Evolutionary conservation across 202 grass and related monocot species (phyloP).

Genomic region (Schoenoplectus tabernaemontani): DNA sequence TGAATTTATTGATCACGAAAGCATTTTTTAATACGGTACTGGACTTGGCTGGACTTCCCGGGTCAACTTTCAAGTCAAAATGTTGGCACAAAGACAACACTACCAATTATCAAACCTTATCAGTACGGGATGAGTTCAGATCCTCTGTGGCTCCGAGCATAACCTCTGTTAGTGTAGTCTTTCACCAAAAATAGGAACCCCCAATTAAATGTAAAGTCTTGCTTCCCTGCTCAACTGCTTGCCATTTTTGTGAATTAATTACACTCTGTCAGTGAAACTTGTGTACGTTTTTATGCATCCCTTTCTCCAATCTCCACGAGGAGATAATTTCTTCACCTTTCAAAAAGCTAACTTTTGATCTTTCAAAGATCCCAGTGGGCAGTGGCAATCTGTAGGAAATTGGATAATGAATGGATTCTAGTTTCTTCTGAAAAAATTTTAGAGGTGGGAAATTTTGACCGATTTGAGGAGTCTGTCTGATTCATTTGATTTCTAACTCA

Average conservation of each 20-base stretch:
- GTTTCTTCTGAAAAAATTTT: not conserved
- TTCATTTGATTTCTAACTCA: no score
- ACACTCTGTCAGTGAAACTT: not conserved
- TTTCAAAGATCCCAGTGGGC: not conserved
- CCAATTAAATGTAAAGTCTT: not conserved
- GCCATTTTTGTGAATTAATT: not conserved
- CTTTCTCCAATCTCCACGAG: not conserved
- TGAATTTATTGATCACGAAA: no score
- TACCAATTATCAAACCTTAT: no score
- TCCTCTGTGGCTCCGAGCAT: not conserved
- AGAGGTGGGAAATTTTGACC: no score
- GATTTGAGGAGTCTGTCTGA: no score
- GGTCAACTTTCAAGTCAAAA: not conserved
- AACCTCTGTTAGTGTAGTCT: not conserved
- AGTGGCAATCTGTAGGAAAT: not conserved
- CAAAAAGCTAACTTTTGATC: not conserved
- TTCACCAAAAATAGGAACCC: not conserved
- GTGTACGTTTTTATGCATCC: not conserved
- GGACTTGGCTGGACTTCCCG: not conserved
- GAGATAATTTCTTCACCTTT: not conserved
- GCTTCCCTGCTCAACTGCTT: not conserved
- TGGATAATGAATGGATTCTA: not conserved
- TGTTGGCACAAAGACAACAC: not conserved
- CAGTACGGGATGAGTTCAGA: no score
- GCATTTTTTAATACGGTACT: not conserved